A percentile compares a stretch with the other conserved stretches of the same genome.
These are phyloP conservation scores for Escallonia herrerae DNA, from an alignment of 129 eudicot genomes.

Conservation along the genomic window DNA sequence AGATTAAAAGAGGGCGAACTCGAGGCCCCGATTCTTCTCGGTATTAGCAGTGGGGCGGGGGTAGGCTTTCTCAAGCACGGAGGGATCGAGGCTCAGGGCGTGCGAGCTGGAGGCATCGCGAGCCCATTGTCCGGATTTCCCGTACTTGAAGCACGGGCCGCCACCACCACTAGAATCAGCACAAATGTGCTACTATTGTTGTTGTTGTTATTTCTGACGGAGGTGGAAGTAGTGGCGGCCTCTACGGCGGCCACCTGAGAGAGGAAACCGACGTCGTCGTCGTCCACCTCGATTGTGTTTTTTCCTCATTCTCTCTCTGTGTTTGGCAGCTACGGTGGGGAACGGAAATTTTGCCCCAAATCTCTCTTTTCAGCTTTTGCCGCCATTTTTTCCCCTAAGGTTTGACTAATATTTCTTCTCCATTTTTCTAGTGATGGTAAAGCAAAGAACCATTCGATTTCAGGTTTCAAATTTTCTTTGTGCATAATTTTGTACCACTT, in stretches of 20 bases:
- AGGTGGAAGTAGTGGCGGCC: not conserved
- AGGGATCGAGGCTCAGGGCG: not conserved
- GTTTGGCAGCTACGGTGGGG: too few species aligned
- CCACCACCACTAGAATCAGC: constrained; percentile 6
- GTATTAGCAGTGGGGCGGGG: constrained; percentile 22
- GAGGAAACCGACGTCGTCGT: constrained; percentile 7
- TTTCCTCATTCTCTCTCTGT: constrained; percentile 8
- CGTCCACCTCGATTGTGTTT: not conserved
- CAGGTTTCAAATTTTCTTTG: too few species aligned
- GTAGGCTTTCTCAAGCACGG: constrained; percentile 14
- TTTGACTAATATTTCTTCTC: too few species aligned
- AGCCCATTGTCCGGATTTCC: constrained; percentile 24
- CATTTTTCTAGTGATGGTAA: too few species aligned
- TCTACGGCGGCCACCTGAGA: constrained; percentile 1
- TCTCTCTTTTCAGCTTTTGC: too few species aligned
- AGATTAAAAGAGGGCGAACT: not conserved
- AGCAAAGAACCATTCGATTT: too few species aligned
- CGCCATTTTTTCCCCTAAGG: too few species aligned
- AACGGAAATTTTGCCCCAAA: too few species aligned
- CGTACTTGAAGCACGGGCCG: constrained; percentile 18
- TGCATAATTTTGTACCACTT: too few species aligned
- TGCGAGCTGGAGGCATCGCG: constrained; percentile 5
- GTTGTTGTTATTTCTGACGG: not conserved
- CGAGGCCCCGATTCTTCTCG: constrained; percentile 17
- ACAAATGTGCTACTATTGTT: not conserved